phyloP scores from a whole-genome alignment of 306 rosid species.

The Gastrolobium bilobum region DNA sequence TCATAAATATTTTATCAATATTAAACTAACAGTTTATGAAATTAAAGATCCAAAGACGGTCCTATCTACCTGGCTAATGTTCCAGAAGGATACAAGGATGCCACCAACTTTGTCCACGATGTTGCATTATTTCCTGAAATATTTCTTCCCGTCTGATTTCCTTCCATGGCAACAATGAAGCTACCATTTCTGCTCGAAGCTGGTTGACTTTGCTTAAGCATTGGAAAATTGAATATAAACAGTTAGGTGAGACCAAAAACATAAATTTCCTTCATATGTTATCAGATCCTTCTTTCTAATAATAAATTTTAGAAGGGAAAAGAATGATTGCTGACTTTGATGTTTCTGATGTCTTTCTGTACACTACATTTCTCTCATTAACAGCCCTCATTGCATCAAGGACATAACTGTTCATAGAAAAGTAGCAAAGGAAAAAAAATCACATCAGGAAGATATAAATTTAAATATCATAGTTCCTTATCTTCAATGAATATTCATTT shows the following conservation, averaged over 20 bases:
- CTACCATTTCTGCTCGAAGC: conserved; percentile 85
- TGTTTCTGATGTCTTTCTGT: conserved; percentile 52
- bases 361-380: conserved; percentile 60
- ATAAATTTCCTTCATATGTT: conserved; percentile 37
- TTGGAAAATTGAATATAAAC: conserved; percentile 50
- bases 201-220: conserved; percentile 94
- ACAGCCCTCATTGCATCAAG: conserved; percentile 74
- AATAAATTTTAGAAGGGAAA: conserved; percentile 36
- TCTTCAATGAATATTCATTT: conserved; percentile 35
- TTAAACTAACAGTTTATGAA: conserved; percentile 8
- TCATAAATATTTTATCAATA: conserved; percentile 42
- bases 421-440: conserved; percentile 33
- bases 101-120: conserved; percentile 80
- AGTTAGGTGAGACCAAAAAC: conserved; percentile 54
- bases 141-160: conserved; percentile 57
- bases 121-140: conserved; percentile 56
- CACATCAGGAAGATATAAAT: conserved; percentile 36
- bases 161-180: conserved; percentile 60
- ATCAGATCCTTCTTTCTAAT: conserved; percentile 35
- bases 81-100: conserved; percentile 75
- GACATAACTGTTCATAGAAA: conserved; percentile 63
- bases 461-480: conserved; percentile 9
- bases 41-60: conserved; percentile 12
- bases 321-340: conserved; percentile 68
- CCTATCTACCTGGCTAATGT: conserved; percentile 78